These are phyloP conservation scores for Cladosporium halotolerans DNA, from an alignment of 2,329 filamentous ascomycete genomes.

Conservation along the genomic window DNA sequence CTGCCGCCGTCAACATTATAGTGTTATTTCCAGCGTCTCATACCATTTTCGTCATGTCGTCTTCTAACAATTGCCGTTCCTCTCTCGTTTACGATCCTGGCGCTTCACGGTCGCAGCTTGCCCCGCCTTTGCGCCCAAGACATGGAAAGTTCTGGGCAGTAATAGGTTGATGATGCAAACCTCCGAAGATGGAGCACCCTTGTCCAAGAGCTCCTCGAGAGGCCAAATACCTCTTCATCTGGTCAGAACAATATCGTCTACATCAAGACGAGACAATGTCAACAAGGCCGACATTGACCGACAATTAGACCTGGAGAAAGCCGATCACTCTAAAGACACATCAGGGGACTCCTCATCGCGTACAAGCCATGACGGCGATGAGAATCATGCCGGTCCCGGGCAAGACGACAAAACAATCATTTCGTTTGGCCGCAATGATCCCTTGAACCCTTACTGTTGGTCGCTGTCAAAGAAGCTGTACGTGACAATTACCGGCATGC, in stretches of 20 bases:
- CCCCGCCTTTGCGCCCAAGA: background rate
- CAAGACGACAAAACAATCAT: background rate
- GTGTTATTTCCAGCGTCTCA: background rate
- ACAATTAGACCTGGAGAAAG: conserved; percentile 16
- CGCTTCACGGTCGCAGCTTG: background rate
- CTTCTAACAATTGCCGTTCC: background rate
- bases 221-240: conserved; percentile 4
- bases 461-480: conserved; percentile 44
- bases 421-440: conserved; percentile 33
- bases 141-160: background rate
- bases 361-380: background rate
- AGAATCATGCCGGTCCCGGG: background rate
- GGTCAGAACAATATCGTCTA: background rate
- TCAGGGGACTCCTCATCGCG: conserved; percentile 10
- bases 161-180: background rate
- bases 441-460: conserved; percentile 31
- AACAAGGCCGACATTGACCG: conserved; percentile 16
- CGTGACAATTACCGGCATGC: conserved; percentile 51
- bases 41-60: too few relatives aligned
- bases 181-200: background rate
- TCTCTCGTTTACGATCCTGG: background rate
- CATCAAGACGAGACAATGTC: conserved; percentile 1
- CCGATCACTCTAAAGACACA: conserved; percentile 26
- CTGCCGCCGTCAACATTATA: background rate
- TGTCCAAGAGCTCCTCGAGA: background rate